Evolutionary conservation across 2,329 filamentous ascomycete genomes (phyloP), one percentile per base, ranked within the genome.

Genomic region (Fusarium veterinarium): DNA sequence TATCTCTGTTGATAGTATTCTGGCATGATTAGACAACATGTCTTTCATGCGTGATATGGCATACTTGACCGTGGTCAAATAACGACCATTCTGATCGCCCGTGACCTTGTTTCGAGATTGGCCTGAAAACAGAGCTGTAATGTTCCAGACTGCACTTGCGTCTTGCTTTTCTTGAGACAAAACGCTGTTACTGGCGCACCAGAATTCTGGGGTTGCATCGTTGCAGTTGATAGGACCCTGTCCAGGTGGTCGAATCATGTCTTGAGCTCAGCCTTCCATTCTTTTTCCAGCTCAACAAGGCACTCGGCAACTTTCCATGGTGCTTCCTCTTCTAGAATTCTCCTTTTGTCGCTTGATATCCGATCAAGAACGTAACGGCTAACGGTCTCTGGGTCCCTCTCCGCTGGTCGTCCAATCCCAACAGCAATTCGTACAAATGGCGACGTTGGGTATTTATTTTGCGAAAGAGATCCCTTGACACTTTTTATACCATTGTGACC

Each of bases 371-470:
- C 95, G 83, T 95, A 97, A 30, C 89, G 84, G 46, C 91, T 89
- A 14, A 98, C 95, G 5, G 89, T 89, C 42, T 84, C 83, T 28
- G 86, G 84, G 55, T 94, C 91, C 71, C 95, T 87, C 70, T 88
- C 91, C 49, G 84, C 85, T 0, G 95, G 95, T 49, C 96, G 85
- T n/a, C 94, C 95, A 83, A 98, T 97, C 0, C 96, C 96, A 17
- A 98, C 84, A 0, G 93, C 91, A 56, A 98, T 89, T 65, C 93
- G 86, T 71, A 80, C 86, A 84, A 84, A 88, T 19, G 80, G 82
- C 0, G 83, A 81, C 1, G 74, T 78, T 5, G 81, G 80, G 53
- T 84, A 88, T 13, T 84, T 81, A 1, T 73, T 76, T 10, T 83
- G 81, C 5, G 79, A 79, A 30, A 94, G 72, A 56, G 79, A 83